These are phyloP conservation scores for Rutstroemia sp. DNA, from an alignment of 2,329 filamentous ascomycete species.

Conservation along the genomic window DNA sequence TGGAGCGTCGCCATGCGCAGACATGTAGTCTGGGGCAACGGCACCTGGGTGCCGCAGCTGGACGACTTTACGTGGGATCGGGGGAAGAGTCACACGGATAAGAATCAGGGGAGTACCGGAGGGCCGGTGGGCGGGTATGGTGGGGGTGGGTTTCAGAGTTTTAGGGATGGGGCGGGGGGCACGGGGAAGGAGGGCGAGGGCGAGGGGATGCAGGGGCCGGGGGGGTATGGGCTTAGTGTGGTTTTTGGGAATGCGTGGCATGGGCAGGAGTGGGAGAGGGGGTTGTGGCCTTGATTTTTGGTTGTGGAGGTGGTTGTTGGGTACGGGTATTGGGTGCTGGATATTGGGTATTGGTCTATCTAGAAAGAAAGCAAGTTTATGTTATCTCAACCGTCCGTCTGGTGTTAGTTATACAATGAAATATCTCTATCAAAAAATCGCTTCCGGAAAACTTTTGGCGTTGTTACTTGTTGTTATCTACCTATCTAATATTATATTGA, in stretches of 20 bases:
- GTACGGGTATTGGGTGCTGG: no score
- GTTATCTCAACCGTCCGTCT: no score
- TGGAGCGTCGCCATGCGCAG: conserved; percentile 3
- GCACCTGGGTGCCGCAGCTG: conserved; percentile 1
- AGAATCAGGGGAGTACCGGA: not conserved
- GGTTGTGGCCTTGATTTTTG: conserved; percentile 8
- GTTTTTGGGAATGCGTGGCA: conserved; percentile 1
- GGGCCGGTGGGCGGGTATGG: conserved; percentile 4
- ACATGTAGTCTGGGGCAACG: conserved; percentile 6
- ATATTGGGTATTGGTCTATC: not conserved
- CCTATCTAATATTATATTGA: no score
- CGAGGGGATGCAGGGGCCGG: not conserved
- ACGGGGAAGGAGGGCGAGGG: not conserved
- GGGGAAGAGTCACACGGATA: not conserved
- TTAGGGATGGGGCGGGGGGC: conserved; percentile 4
- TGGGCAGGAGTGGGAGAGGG: conserved; percentile 5
- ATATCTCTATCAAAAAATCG: no score
- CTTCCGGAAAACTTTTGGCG: no score
- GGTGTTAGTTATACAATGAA: no score
- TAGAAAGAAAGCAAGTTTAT: no score
- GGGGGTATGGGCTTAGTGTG: not conserved
- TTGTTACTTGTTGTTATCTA: no score
- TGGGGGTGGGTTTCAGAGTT: conserved; percentile 7
- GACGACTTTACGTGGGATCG: not conserved
- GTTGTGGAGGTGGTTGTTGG: not conserved